Conservation (phyloP, 164 flowering plant species). For the Buxus sempervirens region DNA sequence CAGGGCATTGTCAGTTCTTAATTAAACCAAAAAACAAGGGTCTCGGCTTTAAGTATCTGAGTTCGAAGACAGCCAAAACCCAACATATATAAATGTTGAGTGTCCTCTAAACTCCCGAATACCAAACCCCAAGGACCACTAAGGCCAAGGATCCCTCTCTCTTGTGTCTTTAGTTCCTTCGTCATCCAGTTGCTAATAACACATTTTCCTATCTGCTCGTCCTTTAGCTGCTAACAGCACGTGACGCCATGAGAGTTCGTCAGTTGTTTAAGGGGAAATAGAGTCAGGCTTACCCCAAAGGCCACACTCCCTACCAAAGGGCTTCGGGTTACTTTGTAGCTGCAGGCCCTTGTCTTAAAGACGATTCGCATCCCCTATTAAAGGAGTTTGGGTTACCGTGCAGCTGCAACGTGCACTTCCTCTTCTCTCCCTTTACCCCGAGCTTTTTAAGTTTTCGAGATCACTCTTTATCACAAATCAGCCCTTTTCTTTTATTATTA, state of each 20-base stretch:
- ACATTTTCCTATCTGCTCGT: not conserved
- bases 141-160: not conserved
- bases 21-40: too few relatives aligned
- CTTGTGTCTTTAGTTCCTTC: not conserved
- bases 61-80: too few relatives aligned
- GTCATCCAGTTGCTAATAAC: too few relatives aligned
- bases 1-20: too few relatives aligned
- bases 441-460: too few relatives aligned
- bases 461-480: conserved; percentile 4
- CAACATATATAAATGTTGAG: too few relatives aligned
- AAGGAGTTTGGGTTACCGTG: too few relatives aligned
- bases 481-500: not conserved
- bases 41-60: too few relatives aligned
- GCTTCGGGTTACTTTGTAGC: conserved; percentile 30
- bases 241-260: conserved; percentile 28
- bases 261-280: conserved; percentile 18
- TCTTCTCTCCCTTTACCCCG: not conserved
- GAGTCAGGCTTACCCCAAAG: conserved; percentile 12
- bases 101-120: not conserved
- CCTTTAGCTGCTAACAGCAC: conserved; percentile 23
- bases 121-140: too few relatives aligned
- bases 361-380: too few relatives aligned
- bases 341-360: too few relatives aligned
- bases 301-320: not conserved
- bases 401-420: not conserved